Base-by-base conservation (phyloP, 2,329 filamentous ascomycete genomes). In the Arachnopeziza araneosa region DNA sequence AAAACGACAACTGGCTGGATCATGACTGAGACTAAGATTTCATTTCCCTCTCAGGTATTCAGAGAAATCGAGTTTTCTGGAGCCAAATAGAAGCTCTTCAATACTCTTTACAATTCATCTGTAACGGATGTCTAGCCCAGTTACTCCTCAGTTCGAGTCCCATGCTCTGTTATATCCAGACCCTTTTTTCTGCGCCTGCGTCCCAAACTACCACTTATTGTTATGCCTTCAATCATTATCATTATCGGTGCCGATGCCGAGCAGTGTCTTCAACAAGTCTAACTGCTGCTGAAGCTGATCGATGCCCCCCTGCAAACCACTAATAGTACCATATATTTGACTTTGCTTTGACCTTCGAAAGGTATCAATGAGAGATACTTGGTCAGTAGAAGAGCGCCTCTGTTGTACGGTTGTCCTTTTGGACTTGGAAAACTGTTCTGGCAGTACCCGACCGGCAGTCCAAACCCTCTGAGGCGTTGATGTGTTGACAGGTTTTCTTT, bases 261-360 rank as follows among this genome's bases (percentile, higher is more conserved):
- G 54, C 30, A 61, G 52, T 23, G 55, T 58, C 59, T 67, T 70
- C 54, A 68, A 60, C 24, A 57, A 55, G 54, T 65, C 64, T 44
- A 70, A 49, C 32, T 70, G 64, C 24, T 64, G 63, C 55, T 68
- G 65, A 26, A 70, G 50, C 48, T 67, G 54, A 52, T 66, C 61
- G 48, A 70, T 66, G 2, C 64, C 64, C 2, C 63, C 63, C 44
- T 67, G 63, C 1, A 69, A 24, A 19, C 65, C 66, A 56, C 60
- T 64, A 14, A 69, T 52, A 9, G 69, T 26, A n/a, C 60, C 60
- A 57, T 63, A 66, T 4, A 70, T 60, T 23, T 69, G 63, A 10
- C 61, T 53, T 54, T 68, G 66, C 52, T 67, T 67, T n/a, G 58
- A 52, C 50, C 63, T 67, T 0, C 65, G 63, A 1, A 67, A 54